Evolutionary conservation across 192 early-diverging fungal species (phyloP).

Genomic region (Haplosporangium gracile): DNA sequence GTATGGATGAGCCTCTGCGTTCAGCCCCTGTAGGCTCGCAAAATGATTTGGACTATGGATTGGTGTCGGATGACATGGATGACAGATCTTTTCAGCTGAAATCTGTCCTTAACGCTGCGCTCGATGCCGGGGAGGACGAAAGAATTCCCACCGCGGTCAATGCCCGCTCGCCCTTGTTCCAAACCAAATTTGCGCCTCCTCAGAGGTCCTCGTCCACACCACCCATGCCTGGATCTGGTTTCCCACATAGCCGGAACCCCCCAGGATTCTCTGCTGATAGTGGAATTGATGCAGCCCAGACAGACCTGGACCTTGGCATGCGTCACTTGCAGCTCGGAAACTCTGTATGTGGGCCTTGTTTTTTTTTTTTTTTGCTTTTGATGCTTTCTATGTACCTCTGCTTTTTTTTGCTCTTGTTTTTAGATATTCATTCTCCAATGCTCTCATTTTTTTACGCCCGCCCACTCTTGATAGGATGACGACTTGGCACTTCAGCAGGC

Average conservation of each 20-base stretch:
- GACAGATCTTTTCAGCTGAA: constrained; percentile 30
- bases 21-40: neutral
- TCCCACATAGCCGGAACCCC: constrained; percentile 4
- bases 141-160: constrained; percentile 17
- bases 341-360: constrained; percentile 11
- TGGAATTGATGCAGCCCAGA: neutral
- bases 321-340: constrained; percentile 23
- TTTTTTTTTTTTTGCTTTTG: neutral
- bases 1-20: neutral
- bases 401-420: neutral
- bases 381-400: neutral
- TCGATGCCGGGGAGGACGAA: constrained; percentile 32
- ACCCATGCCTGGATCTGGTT: constrained; percentile 9
- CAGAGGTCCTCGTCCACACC: constrained; percentile 39
- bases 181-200: constrained; percentile 39
- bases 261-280: constrained; percentile 11
- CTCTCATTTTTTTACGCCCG: neutral
- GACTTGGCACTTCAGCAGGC: constrained; percentile 36
- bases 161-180: constrained; percentile 24
- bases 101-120: constrained; percentile 36
- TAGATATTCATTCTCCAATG: neutral
- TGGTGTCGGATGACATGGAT: constrained; percentile 23
- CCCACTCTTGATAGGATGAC: constrained; percentile 16
- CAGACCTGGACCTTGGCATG: constrained; percentile 32
- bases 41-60: neutral